Evolutionary conservation across 2,329 filamentous ascomycete species (phyloP).

Genomic region (Cadophora sp.): DNA sequence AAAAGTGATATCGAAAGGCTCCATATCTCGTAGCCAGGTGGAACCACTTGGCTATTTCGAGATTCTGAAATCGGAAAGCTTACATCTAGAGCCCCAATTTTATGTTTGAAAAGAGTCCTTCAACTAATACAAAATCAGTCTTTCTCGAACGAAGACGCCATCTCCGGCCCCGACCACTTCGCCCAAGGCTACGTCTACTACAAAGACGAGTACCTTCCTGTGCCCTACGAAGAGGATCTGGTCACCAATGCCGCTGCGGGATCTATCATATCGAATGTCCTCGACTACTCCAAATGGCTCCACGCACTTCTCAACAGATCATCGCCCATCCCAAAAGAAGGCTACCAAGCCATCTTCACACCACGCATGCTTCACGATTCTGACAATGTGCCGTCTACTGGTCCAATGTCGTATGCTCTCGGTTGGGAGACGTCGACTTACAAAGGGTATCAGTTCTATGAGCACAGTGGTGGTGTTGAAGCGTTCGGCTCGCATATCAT

Average conservation of each 20-base stretch:
- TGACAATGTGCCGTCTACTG: slow-evolving; percentile 40
- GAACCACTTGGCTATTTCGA: background rate
- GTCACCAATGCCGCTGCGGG: slow-evolving; percentile 51
- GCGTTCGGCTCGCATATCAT: slow-evolving; percentile 52
- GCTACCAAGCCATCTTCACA: slow-evolving; percentile 45
- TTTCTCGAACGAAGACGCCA: slow-evolving; percentile 37
- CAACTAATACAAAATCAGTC: slow-evolving; percentile 22
- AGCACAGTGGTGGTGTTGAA: slow-evolving; percentile 52
- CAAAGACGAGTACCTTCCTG: slow-evolving; percentile 36
- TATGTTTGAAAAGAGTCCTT: background rate
- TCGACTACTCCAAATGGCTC: slow-evolving; percentile 60
- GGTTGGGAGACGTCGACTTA: slow-evolving; percentile 51
- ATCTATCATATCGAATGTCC: slow-evolving; percentile 53
- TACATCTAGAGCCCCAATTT: background rate
- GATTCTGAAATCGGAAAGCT: background rate
- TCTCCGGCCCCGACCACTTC: slow-evolving; percentile 41
- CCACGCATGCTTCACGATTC: slow-evolving; percentile 32
- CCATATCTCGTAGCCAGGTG: too few relatives aligned
- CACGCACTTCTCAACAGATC: slow-evolving; percentile 51
- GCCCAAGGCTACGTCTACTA: slow-evolving; percentile 53
- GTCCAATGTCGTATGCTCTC: slow-evolving; percentile 48
- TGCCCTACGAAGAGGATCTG: slow-evolving; percentile 43
- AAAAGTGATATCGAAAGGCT: background rate
- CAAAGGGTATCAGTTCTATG: slow-evolving; percentile 50
- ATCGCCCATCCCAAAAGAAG: slow-evolving; percentile 45